These are phyloP conservation scores for Tetracladium setigerum DNA, from an alignment of 495 filamentous ascomycete species.

Conservation along the genomic window DNA sequence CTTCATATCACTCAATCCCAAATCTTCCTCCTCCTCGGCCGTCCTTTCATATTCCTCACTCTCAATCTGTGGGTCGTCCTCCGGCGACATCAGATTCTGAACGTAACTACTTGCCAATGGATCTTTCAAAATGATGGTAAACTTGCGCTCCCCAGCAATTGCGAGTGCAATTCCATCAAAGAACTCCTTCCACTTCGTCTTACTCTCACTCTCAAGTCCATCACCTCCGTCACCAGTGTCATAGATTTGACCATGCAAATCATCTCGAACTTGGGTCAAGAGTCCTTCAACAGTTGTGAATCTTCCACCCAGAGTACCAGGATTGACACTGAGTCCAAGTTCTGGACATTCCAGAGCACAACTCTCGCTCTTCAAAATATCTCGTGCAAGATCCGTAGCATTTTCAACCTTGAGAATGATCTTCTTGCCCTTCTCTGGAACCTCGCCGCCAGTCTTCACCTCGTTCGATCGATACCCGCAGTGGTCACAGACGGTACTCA, in stretches of 20 bases:
- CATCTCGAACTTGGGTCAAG: slow-evolving; percentile 85
- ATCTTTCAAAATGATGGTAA: slow-evolving; percentile 80
- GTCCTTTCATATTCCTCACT: slow-evolving; percentile 83
- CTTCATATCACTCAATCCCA: slow-evolving; percentile 89
- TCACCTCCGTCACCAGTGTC: slow-evolving; percentile 63
- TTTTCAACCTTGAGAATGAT: slow-evolving; percentile 71
- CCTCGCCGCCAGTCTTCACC: slow-evolving; percentile 89
- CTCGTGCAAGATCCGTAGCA: slow-evolving; percentile 72
- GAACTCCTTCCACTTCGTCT: slow-evolving; percentile 69
- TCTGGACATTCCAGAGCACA: slow-evolving; percentile 80
- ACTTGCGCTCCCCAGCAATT: slow-evolving; percentile 73
- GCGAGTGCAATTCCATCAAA: slow-evolving; percentile 68
- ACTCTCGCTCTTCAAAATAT: slow-evolving; percentile 95
- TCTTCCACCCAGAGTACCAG: slow-evolving; percentile 88
- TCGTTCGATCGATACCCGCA: slow-evolving; percentile 96
- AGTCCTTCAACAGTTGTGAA: slow-evolving; percentile 97
- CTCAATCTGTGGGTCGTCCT: slow-evolving; percentile 71
- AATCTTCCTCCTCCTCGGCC: slow-evolving; percentile 81
- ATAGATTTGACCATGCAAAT: slow-evolving; percentile 80
- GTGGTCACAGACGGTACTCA: slow-evolving; percentile 77
- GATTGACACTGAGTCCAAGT: slow-evolving; percentile 72
- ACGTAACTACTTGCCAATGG: slow-evolving; percentile 89
- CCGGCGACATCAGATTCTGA: slow-evolving; percentile 70
- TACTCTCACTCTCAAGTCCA: slow-evolving; percentile 55
- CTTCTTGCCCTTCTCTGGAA: slow-evolving; percentile 78